These are phyloP conservation scores for Iberis amara DNA, from an alignment of 441 rosid genomes.

Conservation along the genomic window DNA sequence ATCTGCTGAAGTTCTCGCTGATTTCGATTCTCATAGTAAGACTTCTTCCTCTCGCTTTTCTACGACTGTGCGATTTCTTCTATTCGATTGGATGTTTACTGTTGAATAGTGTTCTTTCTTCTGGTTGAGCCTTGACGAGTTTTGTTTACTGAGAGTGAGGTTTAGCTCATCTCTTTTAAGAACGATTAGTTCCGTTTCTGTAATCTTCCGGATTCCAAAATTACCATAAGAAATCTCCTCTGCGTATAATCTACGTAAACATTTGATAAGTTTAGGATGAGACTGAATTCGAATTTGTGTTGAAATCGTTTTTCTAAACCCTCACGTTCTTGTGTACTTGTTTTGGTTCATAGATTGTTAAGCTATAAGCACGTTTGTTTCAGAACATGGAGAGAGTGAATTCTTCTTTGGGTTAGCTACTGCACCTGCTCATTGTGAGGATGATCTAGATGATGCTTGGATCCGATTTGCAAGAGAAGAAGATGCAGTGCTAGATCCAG, in stretches of 20 bases:
- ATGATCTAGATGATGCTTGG: slow-evolving; percentile 93
- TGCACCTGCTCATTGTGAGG: slow-evolving; percentile 95
- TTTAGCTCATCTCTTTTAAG: no score
- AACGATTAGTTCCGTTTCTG: not conserved
- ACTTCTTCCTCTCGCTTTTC: not conserved
- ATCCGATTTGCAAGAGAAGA: slow-evolving; percentile 76
- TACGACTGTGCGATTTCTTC: no score
- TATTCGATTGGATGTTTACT: not conserved
- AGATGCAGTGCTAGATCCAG: slow-evolving; percentile 43
- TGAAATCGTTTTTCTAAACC: not conserved
- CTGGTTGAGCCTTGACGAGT: no score
- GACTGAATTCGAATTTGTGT: no score
- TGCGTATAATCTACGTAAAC: no score
- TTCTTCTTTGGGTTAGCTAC: slow-evolving; percentile 98
- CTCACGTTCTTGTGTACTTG: no score
- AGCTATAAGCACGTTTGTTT: slow-evolving; percentile 23
- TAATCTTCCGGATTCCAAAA: slow-evolving; percentile 1
- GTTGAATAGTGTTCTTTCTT: not conserved
- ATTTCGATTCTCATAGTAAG: slow-evolving; percentile 49
- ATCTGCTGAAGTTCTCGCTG: slow-evolving; percentile 64
- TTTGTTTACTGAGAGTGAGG: no score
- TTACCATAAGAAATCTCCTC: not conserved
- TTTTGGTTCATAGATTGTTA: no score
- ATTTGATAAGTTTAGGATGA: no score
- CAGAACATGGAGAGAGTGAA: slow-evolving; percentile 27